A percentile compares a stretch with the other conserved stretches of the same genome.
These are phyloP conservation scores for Corylus heterophylla DNA, from an alignment of 306 rosid species.

Conservation along the genomic window DNA sequence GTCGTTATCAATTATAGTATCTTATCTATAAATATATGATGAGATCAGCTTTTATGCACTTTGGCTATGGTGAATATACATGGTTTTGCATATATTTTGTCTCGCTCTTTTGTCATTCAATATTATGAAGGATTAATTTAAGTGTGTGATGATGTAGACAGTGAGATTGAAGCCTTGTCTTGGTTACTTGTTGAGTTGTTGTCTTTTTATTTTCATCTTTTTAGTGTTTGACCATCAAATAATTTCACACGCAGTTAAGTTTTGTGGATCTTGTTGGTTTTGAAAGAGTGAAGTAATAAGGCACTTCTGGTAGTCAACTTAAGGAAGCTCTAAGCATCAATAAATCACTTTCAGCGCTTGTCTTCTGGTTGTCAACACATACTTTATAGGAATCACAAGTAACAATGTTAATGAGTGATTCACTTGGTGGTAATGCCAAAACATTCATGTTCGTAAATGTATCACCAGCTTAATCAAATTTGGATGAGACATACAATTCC, in stretches of 20 bases:
- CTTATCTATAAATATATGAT: not conserved
- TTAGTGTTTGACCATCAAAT: not conserved
- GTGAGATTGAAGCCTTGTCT: not conserved
- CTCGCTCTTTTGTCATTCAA: not conserved
- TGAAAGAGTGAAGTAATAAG: constrained; percentile 87
- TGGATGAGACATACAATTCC: constrained; percentile 91
- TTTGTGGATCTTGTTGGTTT: constrained; percentile 99
- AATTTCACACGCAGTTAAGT: constrained; percentile 60
- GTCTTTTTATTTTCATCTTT: not conserved
- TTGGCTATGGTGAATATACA: not conserved
- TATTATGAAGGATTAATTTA: not conserved
- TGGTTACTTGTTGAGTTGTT: not conserved
- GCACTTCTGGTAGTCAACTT: constrained; percentile 79
- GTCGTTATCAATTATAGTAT: not conserved
- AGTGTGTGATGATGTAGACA: not conserved
- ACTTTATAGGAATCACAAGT: constrained; percentile 88
- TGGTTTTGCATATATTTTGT: constrained; percentile 5
- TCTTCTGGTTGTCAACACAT: constrained; percentile 86
- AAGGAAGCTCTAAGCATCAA: constrained; percentile 98
- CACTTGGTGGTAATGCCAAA: constrained; percentile 94
- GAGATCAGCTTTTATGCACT: not conserved
- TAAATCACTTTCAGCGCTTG: constrained; percentile 91
- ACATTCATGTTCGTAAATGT: constrained; percentile 93
- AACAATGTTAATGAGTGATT: constrained; percentile 97
- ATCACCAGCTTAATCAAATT: constrained; percentile 79